Conservation (phyloP, 2,329 filamentous ascomycete genomes). For the Microsporum canis region DNA sequence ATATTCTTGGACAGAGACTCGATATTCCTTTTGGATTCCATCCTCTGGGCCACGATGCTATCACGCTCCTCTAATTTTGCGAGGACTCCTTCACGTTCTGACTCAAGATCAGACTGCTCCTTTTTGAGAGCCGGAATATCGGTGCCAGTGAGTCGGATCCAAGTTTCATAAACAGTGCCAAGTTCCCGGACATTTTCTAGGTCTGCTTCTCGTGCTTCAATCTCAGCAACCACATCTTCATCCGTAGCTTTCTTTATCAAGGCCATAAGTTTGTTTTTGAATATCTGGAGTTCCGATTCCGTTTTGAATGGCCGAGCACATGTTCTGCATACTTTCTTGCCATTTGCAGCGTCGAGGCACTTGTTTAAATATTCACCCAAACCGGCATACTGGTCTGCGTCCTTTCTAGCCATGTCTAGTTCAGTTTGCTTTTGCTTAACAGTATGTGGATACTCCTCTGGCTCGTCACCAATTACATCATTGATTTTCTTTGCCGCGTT, state of each 20-base stretch:
- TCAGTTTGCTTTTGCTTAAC: slow-evolving; percentile 42
- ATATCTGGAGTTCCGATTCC: slow-evolving; percentile 48
- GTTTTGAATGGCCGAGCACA: slow-evolving; percentile 59
- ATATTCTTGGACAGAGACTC: slow-evolving; percentile 69
- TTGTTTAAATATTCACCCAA: slow-evolving; percentile 60
- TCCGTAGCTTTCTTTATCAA: slow-evolving; percentile 37
- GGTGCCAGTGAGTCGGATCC: slow-evolving; percentile 51
- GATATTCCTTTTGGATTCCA: slow-evolving; percentile 58
- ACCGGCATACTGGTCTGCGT: slow-evolving; percentile 56
- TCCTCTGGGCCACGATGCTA: slow-evolving; percentile 48
- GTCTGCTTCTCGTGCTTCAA: slow-evolving; percentile 51
- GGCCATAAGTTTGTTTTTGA: slow-evolving; percentile 56
- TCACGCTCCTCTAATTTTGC: slow-evolving; percentile 58
- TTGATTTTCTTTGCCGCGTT: slow-evolving; percentile 52
- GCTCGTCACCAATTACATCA: slow-evolving; percentile 44
- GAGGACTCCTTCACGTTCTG: slow-evolving; percentile 50
- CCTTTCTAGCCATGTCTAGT: slow-evolving; percentile 45
- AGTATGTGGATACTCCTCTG: slow-evolving; percentile 41
- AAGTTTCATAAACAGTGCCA: slow-evolving; percentile 61
- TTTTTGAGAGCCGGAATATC: slow-evolving; percentile 61
- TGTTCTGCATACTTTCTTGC: slow-evolving; percentile 62
- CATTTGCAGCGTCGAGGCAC: slow-evolving; percentile 54
- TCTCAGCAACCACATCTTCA: slow-evolving; percentile 50
- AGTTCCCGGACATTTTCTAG: slow-evolving; percentile 53
- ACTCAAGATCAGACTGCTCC: slow-evolving; percentile 51